These are phyloP conservation scores for Keithomyces neogunnii DNA, from an alignment of 2,329 filamentous ascomycete genomes.

Conservation along the genomic window DNA sequence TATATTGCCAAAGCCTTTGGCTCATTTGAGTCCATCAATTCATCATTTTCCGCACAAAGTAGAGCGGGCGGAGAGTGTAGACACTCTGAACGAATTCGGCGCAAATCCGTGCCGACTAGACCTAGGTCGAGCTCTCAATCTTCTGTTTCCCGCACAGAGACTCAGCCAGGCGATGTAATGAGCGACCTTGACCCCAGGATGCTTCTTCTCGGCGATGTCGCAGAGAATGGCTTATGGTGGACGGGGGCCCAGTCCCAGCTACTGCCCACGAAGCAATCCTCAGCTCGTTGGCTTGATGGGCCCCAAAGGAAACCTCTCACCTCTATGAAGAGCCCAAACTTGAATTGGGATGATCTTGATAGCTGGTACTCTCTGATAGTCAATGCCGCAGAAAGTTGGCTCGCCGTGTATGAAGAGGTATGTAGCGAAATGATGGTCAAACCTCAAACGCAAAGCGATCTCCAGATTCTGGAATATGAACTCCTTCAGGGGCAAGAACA, in stretches of 20 bases:
- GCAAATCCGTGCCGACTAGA: conserved; percentile 15
- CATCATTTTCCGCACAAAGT: conserved; percentile 55
- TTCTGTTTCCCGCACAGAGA: conserved; percentile 6
- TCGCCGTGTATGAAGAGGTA: conserved; percentile 47
- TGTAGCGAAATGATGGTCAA: conserved; percentile 19
- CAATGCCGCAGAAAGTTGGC: conserved; percentile 62
- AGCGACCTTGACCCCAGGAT: conserved; percentile 65
- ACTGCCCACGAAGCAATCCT: neutral
- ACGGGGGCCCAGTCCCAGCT: conserved; percentile 40
- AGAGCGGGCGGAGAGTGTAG: conserved; percentile 21
- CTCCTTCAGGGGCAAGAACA: conserved; percentile 56
- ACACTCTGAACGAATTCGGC: conserved; percentile 17
- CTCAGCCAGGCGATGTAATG: conserved; percentile 12
- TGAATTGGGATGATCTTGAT: conserved; percentile 65
- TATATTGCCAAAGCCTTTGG: conserved; percentile 64
- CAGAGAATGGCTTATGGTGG: conserved; percentile 80
- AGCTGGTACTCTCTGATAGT: conserved; percentile 69
- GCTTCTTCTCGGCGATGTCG: conserved; percentile 64
- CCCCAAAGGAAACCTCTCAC: neutral
- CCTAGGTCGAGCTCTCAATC: conserved; percentile 4
- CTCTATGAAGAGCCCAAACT: conserved; percentile 39
- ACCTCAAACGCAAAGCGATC: conserved; percentile 23
- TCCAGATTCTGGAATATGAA: conserved; percentile 37
- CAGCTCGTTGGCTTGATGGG: conserved; percentile 1
- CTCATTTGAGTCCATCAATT: conserved; percentile 64